These are phyloP conservation scores for Filosporella fistucella DNA, from an alignment of 495 filamentous ascomycete genomes.

Conservation along the genomic window DNA sequence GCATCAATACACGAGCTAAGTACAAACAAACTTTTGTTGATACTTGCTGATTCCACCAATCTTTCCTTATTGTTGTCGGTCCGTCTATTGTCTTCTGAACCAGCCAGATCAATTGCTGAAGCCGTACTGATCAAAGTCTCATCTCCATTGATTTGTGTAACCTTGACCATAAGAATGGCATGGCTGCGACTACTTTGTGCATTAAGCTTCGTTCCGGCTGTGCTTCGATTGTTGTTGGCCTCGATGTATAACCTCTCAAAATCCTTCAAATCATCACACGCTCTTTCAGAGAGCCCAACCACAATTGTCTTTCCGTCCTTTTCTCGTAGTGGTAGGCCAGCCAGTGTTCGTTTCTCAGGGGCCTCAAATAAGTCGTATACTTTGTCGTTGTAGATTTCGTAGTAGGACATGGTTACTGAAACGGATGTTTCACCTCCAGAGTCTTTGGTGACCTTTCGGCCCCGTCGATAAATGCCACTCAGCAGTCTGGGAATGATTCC, in stretches of 20 bases:
- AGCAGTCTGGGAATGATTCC: constrained; percentile 89
- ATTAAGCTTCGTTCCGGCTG: constrained; percentile 92
- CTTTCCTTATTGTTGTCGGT: constrained; percentile 94
- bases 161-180: constrained; percentile 87
- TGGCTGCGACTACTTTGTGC: constrained; percentile 92
- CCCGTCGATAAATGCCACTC: constrained; percentile 78
- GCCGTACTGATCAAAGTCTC: constrained; percentile 73
- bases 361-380: constrained; percentile 91
- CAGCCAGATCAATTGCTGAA: constrained; percentile 93
- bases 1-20: constrained; percentile 95
- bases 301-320: constrained; percentile 89
- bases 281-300: constrained; percentile 81
- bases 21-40: constrained; percentile 97
- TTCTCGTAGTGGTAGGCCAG: constrained; percentile 85
- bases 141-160: constrained; percentile 68
- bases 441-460: constrained; percentile 85
- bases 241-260: constrained; percentile 92
- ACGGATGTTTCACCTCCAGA: constrained; percentile 68
- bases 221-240: constrained; percentile 88
- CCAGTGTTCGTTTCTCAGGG: constrained; percentile 80
- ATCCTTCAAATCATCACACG: constrained; percentile 82
- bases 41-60: constrained; percentile 92
- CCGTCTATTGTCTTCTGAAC: constrained; percentile 90
- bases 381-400: constrained; percentile 97
- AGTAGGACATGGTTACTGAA: constrained; percentile 82